Base-by-base conservation (phyloP, 1,139 yeast species). In the Debaryomyces udenii region DNA sequence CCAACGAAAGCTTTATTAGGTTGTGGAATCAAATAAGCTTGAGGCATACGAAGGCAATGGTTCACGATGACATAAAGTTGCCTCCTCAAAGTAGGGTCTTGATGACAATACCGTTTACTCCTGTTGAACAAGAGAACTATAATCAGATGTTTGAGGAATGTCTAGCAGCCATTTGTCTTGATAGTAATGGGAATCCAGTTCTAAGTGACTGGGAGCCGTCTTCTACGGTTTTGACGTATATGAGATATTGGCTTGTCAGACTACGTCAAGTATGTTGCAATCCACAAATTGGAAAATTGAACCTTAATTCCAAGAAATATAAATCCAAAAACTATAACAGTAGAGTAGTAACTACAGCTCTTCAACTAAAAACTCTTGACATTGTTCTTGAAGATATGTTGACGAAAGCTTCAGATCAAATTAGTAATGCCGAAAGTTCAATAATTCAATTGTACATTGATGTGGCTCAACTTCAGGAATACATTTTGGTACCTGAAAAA, bases 31-130 rank as follows among this genome's bases (percentile, higher is more conserved):
- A 61, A 2, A 46, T 85, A 5, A 76, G 89, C 6, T 67, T 90
- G 9, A 70, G 99, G 30, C 98, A 93, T 57, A 86, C 96, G 0
- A 89, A 88, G 51, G 77, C 81, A 5, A 83, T 86, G 84, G 96
- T 91, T 0, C 80, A 81, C 37, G 75, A 79, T 40, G 95, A 91
- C 55, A 81, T 93, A 17, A 61, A 72, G 34, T 68, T 93, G 6
- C 98, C 99, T 0, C 78, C 80, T 0, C 99, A 93, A 55, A 72
- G 74, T 10, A 70, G 96, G 44, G 71, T 83, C 9, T 66, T 89
- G 35, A 62, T 91, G 44, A 75, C 86, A 1, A 71, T 87, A 9
- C 89, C 90, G 3, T 86, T 93, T 57, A 81, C 87, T 5, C 80
- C 88, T 0, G 78, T 91, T 14, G 98, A 91, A 55, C 86, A 86